Conservation (phyloP, 2,329 filamentous ascomycete species). For the Cercospora sp. region DNA sequence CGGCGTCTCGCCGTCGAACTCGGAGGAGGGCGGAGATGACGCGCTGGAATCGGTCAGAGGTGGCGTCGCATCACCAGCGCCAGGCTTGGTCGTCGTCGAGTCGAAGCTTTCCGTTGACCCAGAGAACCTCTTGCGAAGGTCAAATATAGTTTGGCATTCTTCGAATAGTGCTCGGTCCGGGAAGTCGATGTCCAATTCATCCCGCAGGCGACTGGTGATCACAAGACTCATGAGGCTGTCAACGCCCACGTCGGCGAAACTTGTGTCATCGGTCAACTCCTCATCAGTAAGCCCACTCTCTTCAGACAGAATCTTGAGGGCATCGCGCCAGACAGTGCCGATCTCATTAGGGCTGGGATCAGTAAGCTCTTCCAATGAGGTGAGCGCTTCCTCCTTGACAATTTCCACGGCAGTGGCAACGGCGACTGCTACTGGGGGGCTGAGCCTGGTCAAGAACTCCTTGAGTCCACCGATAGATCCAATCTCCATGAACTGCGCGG, state of each 20-base stretch:
- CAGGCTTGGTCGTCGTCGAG: neutral
- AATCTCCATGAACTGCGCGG: constrained; percentile 29
- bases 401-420: constrained; percentile 8
- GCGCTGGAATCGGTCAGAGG: neutral
- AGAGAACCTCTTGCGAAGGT: constrained; percentile 8
- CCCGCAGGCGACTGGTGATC: constrained; percentile 31
- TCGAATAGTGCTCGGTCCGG: constrained; percentile 13
- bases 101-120: neutral
- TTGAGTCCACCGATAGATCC: constrained; percentile 19
- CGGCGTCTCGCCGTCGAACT: constrained; percentile 5
- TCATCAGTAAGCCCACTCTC: constrained; percentile 34
- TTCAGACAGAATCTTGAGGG: constrained; percentile 34
- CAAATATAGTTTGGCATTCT: constrained; percentile 15
- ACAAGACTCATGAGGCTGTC: constrained; percentile 37
- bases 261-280: constrained; percentile 34
- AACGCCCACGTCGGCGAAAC: constrained; percentile 36
- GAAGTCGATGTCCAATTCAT: constrained; percentile 34
- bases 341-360: neutral
- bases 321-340: constrained; percentile 1
- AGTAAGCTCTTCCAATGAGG: neutral
- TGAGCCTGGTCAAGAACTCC: constrained; percentile 7
- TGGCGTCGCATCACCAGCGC: neutral
- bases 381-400: constrained; percentile 1
- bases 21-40: neutral
- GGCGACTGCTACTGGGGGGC: constrained; percentile 1